Base-by-base conservation (phyloP, 495 filamentous ascomycete species). In the Niebla homalea region DNA sequence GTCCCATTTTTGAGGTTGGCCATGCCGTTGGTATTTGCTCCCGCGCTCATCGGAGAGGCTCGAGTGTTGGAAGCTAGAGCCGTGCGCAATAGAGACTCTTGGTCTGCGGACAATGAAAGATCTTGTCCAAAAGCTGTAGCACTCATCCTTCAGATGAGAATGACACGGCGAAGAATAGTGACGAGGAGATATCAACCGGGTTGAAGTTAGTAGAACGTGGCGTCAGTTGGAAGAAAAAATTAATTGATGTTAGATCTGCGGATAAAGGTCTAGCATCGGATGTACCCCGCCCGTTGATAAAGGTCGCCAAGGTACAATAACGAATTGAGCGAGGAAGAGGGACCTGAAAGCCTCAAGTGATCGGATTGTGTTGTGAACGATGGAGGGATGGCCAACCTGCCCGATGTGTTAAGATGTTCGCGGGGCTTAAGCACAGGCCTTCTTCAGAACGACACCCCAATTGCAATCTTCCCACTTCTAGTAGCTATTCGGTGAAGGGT, bases 21-120 rank as follows among this genome's bases (percentile, higher is more conserved):
- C 4, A 20, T 35, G 54, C 56, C 5, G 48, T 52, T 26, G 57
- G 53, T 15, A 15, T 35, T n/a, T 15, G 12, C 36, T 48, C 7
- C 12, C 5, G 26, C 26, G 25, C 57, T 50, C 25, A 64, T 62
- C 21, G 63, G 61, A 38, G 54, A 63, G 50, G 60, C 67, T 12
- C 59, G 26, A n/a, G 54, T 71, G 65, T 90, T 90, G 48, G 89
- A 93, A 42, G 83, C 81, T 55, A 98, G 78, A 20, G 92, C 90
- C 41, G 87, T 85, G 37, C 89, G 80, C 38, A 97, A 69, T 36
- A 96, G 80, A 60, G 84, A 82, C 67, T 96, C 87, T 64, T 98
- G 87, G 58, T 84, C 80, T 16, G 84, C 81, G 36, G 87, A 87
- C 52, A 95, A 82, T 62, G 81, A 83, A 36, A 79, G 70, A 52